Evolutionary conservation across 805 yeast species (phyloP).

Genomic region (Candida ascalaphidarum): DNA sequence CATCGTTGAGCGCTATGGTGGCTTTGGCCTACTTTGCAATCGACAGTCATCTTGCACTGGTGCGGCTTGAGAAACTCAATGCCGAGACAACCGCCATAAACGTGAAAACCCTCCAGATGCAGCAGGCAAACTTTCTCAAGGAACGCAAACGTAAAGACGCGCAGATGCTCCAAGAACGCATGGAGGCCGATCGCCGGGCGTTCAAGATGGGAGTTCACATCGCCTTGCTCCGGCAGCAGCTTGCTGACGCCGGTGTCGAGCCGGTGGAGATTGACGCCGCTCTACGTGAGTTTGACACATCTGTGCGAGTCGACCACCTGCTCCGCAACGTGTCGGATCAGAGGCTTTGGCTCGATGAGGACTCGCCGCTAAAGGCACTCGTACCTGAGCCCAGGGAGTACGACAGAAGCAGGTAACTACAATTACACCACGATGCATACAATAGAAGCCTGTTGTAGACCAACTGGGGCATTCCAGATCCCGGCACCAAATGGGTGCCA

Average conservation of each 20-base stretch:
- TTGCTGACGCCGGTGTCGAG: conserved; percentile 46
- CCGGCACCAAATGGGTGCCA: no score
- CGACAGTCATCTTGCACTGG: conserved; percentile 39
- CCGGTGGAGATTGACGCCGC: conserved; percentile 52
- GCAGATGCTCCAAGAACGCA: conserved; percentile 44
- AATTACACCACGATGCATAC: no score
- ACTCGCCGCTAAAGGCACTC: conserved; percentile 36
- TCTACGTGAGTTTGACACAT: conserved; percentile 44
- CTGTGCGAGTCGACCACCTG: conserved; percentile 50
- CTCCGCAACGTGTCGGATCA: conserved; percentile 47
- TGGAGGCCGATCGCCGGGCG: conserved; percentile 38
- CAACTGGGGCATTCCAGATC: no score
- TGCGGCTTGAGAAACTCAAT: conserved; percentile 25
- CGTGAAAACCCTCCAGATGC: conserved; percentile 27
- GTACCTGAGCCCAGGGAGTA: conserved; percentile 59
- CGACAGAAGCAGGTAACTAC: conserved; percentile 38
- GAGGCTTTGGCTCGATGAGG: conserved; percentile 53
- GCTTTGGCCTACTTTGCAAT: conserved; percentile 41
- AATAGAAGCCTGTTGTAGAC: no score
- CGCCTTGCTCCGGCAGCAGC: conserved; percentile 55
- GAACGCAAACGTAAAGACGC: conserved; percentile 45
- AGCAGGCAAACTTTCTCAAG: conserved; percentile 41
- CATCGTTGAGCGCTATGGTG: conserved; percentile 33
- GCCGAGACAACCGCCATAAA: conserved; percentile 29
- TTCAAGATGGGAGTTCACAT: conserved; percentile 59